A percentile compares a stretch with the other conserved stretches of the same genome.
phyloP scores from a whole-genome alignment of 345 rosid species.

The Gossypium australe region DNA sequence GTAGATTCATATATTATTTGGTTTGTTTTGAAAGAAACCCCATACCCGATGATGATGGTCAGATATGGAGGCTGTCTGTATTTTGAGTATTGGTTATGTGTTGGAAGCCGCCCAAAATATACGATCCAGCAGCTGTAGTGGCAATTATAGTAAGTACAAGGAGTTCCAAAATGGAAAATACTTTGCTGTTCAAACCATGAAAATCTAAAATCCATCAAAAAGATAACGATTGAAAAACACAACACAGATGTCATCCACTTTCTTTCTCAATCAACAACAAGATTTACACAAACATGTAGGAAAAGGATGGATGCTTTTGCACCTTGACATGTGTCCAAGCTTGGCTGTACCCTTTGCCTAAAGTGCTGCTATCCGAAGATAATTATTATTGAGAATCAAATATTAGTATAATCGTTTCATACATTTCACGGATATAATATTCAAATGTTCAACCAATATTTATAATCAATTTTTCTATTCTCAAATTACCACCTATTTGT shows the following conservation, averaged over 20 bases:
- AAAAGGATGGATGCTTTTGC: not conserved
- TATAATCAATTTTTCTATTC: no score
- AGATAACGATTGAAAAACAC: conserved; percentile 16
- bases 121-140: not conserved
- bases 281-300: conserved; percentile 21
- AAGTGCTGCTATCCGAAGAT: not conserved
- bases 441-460: no score
- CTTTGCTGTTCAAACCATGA: conserved; percentile 11
- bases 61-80: conserved; percentile 10
- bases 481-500: no score
- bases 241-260: not conserved
- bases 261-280: not conserved
- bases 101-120: not conserved
- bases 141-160: conserved; percentile 17
- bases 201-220: conserved; percentile 25
- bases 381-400: conserved; percentile 14
- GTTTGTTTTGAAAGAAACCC: conserved; percentile 32
- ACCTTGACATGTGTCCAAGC: conserved; percentile 22
- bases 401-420: not conserved
- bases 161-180: conserved; percentile 7
- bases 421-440: no score
- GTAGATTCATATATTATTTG: not conserved
- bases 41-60: conserved; percentile 19
- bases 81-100: not conserved
- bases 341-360: conserved; percentile 1